Evolutionary conservation across 2,329 filamentous ascomycete species (phyloP), one percentile per base, ranked within the genome.

Genomic region (Diplodia intermedia): DNA sequence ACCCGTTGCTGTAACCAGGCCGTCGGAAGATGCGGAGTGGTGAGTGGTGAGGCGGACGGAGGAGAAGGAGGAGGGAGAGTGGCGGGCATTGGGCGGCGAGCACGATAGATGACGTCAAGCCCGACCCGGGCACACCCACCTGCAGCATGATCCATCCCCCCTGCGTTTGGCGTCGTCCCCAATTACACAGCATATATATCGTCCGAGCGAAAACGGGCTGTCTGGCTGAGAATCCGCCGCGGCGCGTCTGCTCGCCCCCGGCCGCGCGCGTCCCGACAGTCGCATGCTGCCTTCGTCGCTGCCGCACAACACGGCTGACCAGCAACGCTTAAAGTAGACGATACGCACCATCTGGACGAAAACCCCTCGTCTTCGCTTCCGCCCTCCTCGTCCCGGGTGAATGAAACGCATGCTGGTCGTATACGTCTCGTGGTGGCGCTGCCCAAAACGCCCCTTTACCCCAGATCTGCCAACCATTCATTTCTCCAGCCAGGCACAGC

Each of bases 91-190:
- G 50, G 50, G 50, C 50, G 11, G 12, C 50, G 23, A 23, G 14
- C 50, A 53, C 50, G 50, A 53, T 53, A 53, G 20, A 53, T 53
- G 50, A 53, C 50, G 50, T 53, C 26, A 53, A 53, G 29, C 20
- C 50, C 43, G 20, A 47, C n/a, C 43, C 18, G 43, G 43, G 20
- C 43, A 47, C 7, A 47, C 43, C 20, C 18, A 49, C 15, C 43
- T 53, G 50, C 20, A 53, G 15, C 40, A 43, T 18, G 9, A 11
- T 38, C 9, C 36, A 38, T 38, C n/a, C 8, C 18, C 43, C 43
- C 43, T 47, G 43, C 43, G 18, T 20, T 20, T 47, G 20, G 43
- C 43, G 43, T 47, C 43, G 31, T 33, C 31, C 43, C 43, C 43
- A 20, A 20, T 47, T 47, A 47, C 43, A 47, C 43, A 47, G 43